A percentile compares a stretch with the other conserved stretches of the same genome.
phyloP scores from a whole-genome alignment of 345 rosid genomes.

The Lagerstroemia speciosa region DNA sequence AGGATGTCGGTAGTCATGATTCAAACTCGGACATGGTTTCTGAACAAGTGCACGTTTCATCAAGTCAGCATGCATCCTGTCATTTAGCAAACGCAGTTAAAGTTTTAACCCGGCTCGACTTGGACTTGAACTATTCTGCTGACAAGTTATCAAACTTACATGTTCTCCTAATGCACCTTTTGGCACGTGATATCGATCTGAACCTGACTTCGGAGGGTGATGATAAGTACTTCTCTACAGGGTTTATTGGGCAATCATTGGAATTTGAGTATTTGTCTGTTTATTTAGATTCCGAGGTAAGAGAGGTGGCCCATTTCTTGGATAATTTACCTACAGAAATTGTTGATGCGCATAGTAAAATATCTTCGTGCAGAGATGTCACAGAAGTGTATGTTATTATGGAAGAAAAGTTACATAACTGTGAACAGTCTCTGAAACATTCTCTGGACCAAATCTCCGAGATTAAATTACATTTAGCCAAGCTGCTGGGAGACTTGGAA shows the following conservation, averaged over 20 bases:
- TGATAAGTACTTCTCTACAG: conserved; percentile 23
- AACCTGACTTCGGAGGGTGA: conserved; percentile 33
- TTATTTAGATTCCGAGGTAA: conserved; percentile 71
- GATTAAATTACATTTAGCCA: conserved; percentile 56
- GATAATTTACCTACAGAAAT: conserved; percentile 50
- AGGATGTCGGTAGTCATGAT: not conserved
- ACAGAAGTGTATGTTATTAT: conserved; percentile 21
- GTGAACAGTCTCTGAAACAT: conserved; percentile 53
- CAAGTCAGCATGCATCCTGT: conserved; percentile 22
- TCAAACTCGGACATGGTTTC: conserved; percentile 10
- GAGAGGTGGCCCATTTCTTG: conserved; percentile 63
- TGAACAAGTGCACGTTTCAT: conserved; percentile 16
- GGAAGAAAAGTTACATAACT: conserved; percentile 51
- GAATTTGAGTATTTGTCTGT: conserved; percentile 57
- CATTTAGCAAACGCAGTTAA: conserved; percentile 32
- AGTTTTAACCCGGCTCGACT: conserved; percentile 34
- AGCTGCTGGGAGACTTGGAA: conserved; percentile 48
- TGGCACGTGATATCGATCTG: conserved; percentile 55
- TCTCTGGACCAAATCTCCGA: conserved; percentile 50
- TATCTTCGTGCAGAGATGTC: conserved; percentile 48
- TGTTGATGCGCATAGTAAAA: conserved; percentile 48
- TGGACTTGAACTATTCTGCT: conserved; percentile 41
- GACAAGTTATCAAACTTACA: conserved; percentile 67
- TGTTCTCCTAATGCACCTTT: conserved; percentile 61
- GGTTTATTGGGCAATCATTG: conserved; percentile 60